Conservation (phyloP, 495 filamentous ascomycete genomes). For the Penicillium bovifimosum region DNA sequence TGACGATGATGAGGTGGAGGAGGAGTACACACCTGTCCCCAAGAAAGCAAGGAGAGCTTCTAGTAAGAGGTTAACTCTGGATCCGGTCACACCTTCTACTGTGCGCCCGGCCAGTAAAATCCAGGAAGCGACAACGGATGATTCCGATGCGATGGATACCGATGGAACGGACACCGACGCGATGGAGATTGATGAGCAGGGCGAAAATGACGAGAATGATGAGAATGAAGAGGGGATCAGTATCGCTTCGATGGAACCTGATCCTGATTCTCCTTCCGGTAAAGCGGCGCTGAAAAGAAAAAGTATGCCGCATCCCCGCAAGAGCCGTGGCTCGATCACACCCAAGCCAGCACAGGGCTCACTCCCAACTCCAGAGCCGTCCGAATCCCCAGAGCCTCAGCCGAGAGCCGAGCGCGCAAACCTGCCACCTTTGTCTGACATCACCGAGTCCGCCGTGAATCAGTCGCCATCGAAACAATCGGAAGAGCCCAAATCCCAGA, state of each 20-base stretch:
- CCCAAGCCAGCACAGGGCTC: constrained; percentile 41
- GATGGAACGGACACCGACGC: constrained; percentile 20
- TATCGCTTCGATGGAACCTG: constrained; percentile 36
- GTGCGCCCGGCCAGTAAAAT: constrained; percentile 29
- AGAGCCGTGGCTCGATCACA: constrained; percentile 45
- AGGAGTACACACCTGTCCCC: constrained; percentile 77
- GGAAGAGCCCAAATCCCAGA: constrained; percentile 39
- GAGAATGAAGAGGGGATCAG: constrained; percentile 36
- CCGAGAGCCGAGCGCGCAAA: constrained; percentile 45
- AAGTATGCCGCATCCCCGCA: constrained; percentile 56
- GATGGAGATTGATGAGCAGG: constrained; percentile 13
- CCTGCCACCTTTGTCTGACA: constrained; percentile 66
- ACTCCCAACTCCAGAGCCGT: constrained; percentile 56
- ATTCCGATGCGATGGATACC: constrained; percentile 29
- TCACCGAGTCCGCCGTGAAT: constrained; percentile 68
- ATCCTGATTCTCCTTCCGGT: constrained; percentile 60
- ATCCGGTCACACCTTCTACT: constrained; percentile 43
- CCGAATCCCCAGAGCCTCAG: constrained; percentile 48
- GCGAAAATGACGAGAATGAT: constrained; percentile 24
- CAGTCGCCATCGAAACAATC: constrained; percentile 38
- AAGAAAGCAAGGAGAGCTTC: constrained; percentile 40
- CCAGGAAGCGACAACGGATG: constrained; percentile 30
- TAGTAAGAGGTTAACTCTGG: constrained; percentile 53
- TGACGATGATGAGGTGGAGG: constrained; percentile 53
- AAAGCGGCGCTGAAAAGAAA: constrained; percentile 59